phyloP scores from a whole-genome alignment of 2,329 filamentous ascomycete genomes.

The Beauveria sp. region DNA sequence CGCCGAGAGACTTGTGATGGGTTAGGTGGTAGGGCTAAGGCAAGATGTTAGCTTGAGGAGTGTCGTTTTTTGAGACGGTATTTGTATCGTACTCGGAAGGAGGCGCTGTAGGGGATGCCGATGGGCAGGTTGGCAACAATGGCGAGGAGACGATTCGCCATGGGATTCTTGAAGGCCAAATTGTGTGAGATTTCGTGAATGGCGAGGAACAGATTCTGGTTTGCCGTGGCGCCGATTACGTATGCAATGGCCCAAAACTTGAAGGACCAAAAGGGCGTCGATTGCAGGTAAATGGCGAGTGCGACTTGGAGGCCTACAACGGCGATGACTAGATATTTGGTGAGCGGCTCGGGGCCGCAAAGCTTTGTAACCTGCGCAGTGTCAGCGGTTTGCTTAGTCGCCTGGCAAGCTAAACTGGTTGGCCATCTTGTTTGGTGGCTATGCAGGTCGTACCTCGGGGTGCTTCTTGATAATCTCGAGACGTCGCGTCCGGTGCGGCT shows the following conservation, averaged over 20 bases:
- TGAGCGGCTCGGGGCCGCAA: constrained; percentile 90
- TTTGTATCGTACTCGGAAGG: constrained; percentile 63
- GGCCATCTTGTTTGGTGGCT: not conserved
- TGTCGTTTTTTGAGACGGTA: not conserved
- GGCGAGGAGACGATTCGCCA: constrained; percentile 77
- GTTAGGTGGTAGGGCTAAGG: constrained; percentile 86
- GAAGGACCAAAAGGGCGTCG: constrained; percentile 74
- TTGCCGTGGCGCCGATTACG: constrained; percentile 85
- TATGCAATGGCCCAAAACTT: constrained; percentile 84
- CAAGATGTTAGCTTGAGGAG: constrained; percentile 15
- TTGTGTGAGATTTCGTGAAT: constrained; percentile 99
- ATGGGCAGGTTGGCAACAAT: constrained; percentile 95
- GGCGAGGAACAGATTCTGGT: constrained; percentile 96
- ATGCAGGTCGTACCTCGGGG: constrained; percentile 60
- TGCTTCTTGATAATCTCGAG: constrained; percentile 97
- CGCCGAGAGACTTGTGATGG: constrained; percentile 96
- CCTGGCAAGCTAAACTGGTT: not conserved
- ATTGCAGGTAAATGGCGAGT: constrained; percentile 68
- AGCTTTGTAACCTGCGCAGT: constrained; percentile 78
- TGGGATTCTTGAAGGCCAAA: constrained; percentile 75
- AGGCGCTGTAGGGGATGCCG: constrained; percentile 89
- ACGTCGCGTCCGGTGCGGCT: constrained; percentile 85
- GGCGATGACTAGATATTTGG: constrained; percentile 80
- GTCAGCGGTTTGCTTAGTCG: not conserved
- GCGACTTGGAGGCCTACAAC: constrained; percentile 78